Base-by-base conservation (phyloP, 2,329 filamentous ascomycete genomes). In the Zasmidium cellare region DNA sequence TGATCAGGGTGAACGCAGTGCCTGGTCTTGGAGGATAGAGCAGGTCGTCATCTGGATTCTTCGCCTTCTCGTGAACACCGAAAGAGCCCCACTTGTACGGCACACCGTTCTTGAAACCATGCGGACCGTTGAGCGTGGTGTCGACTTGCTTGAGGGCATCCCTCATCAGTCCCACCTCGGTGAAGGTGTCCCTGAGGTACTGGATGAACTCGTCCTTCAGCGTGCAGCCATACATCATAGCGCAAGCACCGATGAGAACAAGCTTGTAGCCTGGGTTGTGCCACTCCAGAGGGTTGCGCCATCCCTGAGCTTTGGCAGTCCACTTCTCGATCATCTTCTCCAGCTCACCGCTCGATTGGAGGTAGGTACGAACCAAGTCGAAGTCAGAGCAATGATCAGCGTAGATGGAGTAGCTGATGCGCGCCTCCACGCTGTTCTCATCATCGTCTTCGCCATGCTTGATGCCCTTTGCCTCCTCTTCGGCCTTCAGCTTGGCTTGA, bases 201-300 rank as follows among this genome's bases (percentile, higher is more conserved):
- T 55, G 38, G 23, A 49, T 50, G 55, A 54, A 55, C 41, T 53
- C 44, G 7, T 28, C 22, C 6, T 49, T 49, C 14, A 65, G 46
- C 19, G 46, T 59, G 51, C 52, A 58, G 31, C 60, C 62, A 5
- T 58, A 41, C 12, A 48, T 20, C 60, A 63, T 63, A 31, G 56
- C 51, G 22, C 51, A 57, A 12, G 52, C 60, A 7, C 55, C 58
- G 2, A 65, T 38, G 24, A 63, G 31, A 11, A 65, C 58, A 35
- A 58, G 47, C 6, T 51, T 46, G 51, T 63, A 60, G 20, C 46
- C 51, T 14, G 46, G 19, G 14, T 19, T 31, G 16, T 46, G 46
- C 9, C n/a, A 20, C 12, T 31, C 19, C 9, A 31, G 16, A 7
- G 24, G 18, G 9, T 16, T 14, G 23, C 19, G 25, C 12, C 25